Base-by-base conservation (phyloP, 805 yeast species). In the Cyberlindnera veronae region DNA sequence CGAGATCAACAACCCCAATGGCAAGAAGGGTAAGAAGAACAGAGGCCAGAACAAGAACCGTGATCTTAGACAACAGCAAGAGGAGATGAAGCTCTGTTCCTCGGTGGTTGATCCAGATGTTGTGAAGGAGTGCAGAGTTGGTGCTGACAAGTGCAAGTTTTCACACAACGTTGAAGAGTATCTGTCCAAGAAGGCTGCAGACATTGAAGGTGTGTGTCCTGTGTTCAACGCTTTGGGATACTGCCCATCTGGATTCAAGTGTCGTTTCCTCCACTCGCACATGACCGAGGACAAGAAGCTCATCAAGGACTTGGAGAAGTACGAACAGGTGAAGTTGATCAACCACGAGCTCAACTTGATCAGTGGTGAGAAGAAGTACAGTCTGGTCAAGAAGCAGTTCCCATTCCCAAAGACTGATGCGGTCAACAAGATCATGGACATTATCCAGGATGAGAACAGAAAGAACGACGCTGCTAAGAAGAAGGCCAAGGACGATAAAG, bases 161-260 rank as follows among this genome's bases (percentile, higher is more conserved):
- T 76, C 79, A 34, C 99, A 93, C 64, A 84, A 89, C 63, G 58
- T 89, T 18, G 72, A 69, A 3, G 68, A 62, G 34, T 93, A 88
- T 54, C 60, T 93, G 22, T 64, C 57, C 0, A 60, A 74, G 18
- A 91, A 93, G 60, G 83, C 79, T 1, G 70, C 64, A 0, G 98
- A 93, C 58, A 65, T 87, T 17, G 76, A 71, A 9, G 95, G 95
- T 0, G 55, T 55, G 2, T 93, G 99, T 63, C 98, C 99, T 0
- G 96, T 87, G 4, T 89, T 67, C 57, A 68, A 67, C 24, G 82
- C 84, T 1, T 68, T 87, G 26, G 99, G 99, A 0, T 81, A 77
- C 55, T 93, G 99, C 69, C 95, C 96, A 4, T 76, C 84, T 46
- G 99, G 99, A 0, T 64, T 86, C 53, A 91, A 87, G 61, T 93